Base-by-base conservation (phyloP, 306 rosid genomes). In the Castanopsis chinensis region DNA sequence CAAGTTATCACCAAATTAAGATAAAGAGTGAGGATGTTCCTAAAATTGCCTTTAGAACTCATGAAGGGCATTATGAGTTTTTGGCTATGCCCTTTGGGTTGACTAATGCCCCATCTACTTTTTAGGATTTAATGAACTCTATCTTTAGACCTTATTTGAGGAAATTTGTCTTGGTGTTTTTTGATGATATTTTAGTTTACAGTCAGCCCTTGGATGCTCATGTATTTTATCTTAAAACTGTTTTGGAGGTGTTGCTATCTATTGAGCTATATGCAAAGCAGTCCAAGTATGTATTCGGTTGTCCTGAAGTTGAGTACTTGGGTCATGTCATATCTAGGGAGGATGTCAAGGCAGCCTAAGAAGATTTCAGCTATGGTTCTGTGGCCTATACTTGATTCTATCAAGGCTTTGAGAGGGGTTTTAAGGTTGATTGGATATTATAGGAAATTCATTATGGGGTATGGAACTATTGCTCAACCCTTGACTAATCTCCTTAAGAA, bases 211-310 rank as follows among this genome's bases (percentile, higher is more conserved):
- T 33, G 6, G 37, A 33, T 33, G 37, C 37, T 5, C 64, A 72
- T 8, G 0, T 20, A 0, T 0, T 4, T 0, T 51, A 72, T 3
- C 0, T 72, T 0, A 30, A 5, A 2, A 5, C 1, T 5, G 13
- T 51, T 1, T 2, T 71, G 0, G 33, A 49, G 21, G 14, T 2
- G 2, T 25, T 71, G 11, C 0, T 0, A 0, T 0, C 5, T 2
- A 3, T 49, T 11, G 0, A 19, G 2, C 17, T 74, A 0, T 74
- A 4, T 33, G 54, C 45, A 0, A 74, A 35, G 15, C 0, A 32
- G 14, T 30, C 32, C 2, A 74, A 57, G 5, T 74, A 55, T 5
- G 9, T 3, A 0, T 74, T 74, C 20, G 68, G 13, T 0, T 9
- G 7, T 0, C 0, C 2, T 0, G 23, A 32, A 0, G 32, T 56